Evolutionary conservation across 2,329 filamentous ascomycete species (phyloP).

Genomic region (Sclerotinia minor): DNA sequence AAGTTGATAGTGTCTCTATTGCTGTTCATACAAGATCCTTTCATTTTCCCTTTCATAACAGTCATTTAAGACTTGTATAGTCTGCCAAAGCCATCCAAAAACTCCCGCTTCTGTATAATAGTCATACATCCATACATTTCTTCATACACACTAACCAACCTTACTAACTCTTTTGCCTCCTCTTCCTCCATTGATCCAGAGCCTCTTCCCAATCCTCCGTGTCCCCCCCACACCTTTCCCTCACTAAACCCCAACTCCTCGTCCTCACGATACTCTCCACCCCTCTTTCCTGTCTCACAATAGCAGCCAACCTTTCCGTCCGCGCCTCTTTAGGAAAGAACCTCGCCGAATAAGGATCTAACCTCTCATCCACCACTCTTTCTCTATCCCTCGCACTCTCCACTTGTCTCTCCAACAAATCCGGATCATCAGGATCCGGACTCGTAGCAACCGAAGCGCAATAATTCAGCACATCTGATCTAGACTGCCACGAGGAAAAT

Average conservation of each 20-base stretch:
- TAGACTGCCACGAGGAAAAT: conserved; percentile 84
- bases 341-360: conserved; percentile 87
- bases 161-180: conserved; percentile 25
- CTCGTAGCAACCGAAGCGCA: conserved; percentile 85
- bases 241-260: conserved; percentile 78
- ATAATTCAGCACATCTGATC: conserved; percentile 83
- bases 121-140: not conserved
- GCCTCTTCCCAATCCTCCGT: conserved; percentile 64
- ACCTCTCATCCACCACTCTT: conserved; percentile 76
- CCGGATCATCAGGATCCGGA: conserved; percentile 84
- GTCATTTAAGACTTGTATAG: not conserved
- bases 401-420: conserved; percentile 65
- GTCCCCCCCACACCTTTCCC: conserved; percentile 68
- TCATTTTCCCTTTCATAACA: not conserved
- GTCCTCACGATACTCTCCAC: conserved; percentile 78
- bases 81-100: not conserved
- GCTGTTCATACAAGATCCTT: not conserved
- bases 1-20: conserved; percentile 11
- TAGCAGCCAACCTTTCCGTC: conserved; percentile 73
- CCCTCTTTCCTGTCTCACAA: conserved; percentile 72
- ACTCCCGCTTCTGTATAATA: conserved; percentile 22
- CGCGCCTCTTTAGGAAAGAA: conserved; percentile 79
- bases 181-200: conserved; percentile 59
- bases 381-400: conserved; percentile 71
- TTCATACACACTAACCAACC: not conserved